Base-by-base conservation (phyloP, 345 rosid species). In the Arabis hirsuta region DNA sequence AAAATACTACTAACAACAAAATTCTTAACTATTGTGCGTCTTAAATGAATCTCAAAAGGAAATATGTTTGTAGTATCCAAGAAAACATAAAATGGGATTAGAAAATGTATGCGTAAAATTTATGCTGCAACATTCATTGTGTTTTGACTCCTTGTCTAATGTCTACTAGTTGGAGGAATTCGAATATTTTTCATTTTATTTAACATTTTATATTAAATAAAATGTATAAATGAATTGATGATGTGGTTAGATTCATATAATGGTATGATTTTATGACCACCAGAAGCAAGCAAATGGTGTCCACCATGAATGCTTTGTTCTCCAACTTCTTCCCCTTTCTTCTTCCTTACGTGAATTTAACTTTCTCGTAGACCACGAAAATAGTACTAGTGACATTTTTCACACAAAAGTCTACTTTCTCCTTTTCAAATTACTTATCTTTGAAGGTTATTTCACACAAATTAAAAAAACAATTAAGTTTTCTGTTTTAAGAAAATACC, bases 311-410 rank as follows among this genome's bases (percentile, higher is more conserved):
- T 57, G 45, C 29, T 57, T 6, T 10, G 46, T 38, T 51, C 47
- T 65, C 16, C 14, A 22, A 48, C 34, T 65, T 65, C 57, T 6
- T 2, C 4, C 39, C 50, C 36, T 66, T 39, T 66, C 60, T 26
- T 50, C 58, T 38, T 51, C 47, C n/a, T 6, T 38, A 3, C 9
- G 11, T 39, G 13, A 65, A 5, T 0, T 0, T 24, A 13, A 14
- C n/a, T 36, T 36, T 36, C 46, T 65, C 24, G 69, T 65, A 52
- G 20, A 38, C 31, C 62, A 32, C 51, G 38, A 43, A 65, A 38
- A 16, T 16, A 16, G 16, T 26, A 38, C 34, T 12, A 3, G 22
- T 50, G 20, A 46, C 2, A 22, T 31, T 31, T 31, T 16, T 16
- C 16, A 16, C 16, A 0, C 16, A 16, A 16, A 16, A 16, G 16